These are phyloP conservation scores for Hemisphaericaspora xylanilytica DNA, from an alignment of 1,139 yeast species.

Conservation along the genomic window DNA sequence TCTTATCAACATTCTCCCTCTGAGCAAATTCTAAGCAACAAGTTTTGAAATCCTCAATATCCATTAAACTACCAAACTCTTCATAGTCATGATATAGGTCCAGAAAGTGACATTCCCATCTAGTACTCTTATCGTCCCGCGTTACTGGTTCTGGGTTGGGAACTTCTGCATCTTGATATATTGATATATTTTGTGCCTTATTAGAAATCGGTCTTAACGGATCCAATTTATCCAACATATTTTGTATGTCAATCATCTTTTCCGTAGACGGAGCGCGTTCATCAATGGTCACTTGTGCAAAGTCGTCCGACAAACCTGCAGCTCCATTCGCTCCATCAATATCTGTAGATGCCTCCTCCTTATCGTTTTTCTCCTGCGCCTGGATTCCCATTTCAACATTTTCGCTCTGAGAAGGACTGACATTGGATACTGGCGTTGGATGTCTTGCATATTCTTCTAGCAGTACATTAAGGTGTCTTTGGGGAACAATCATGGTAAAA, in stretches of 20 bases:
- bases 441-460: neutral
- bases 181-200: slow-evolving; percentile 34
- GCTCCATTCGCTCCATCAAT: slow-evolving; percentile 2
- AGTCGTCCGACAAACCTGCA: slow-evolving; percentile 27
- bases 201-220: slow-evolving; percentile 38
- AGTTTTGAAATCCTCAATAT: slow-evolving; percentile 11
- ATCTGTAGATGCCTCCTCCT: slow-evolving; percentile 1
- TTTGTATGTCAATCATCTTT: slow-evolving; percentile 22
- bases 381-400: neutral
- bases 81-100: neutral
- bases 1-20: slow-evolving; percentile 3
- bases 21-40: slow-evolving; percentile 9
- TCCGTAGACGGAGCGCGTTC: slow-evolving; percentile 20
- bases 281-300: slow-evolving; percentile 37
- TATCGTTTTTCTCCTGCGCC: neutral
- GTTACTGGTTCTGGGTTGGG: neutral
- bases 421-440: too few species aligned
- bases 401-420: neutral
- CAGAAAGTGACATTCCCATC: slow-evolving; percentile 1
- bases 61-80: slow-evolving; percentile 26
- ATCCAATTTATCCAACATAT: slow-evolving; percentile 33
- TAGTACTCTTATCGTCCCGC: slow-evolving; percentile 7
- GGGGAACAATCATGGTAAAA: slow-evolving; percentile 40
- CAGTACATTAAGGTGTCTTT: slow-evolving; percentile 4
- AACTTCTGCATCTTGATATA: slow-evolving; percentile 24